Evolutionary conservation across 73 alveolate genomes (phyloP), one percentile per base, ranked within the genome.

Genomic region (Breviolum minutum): DNA sequence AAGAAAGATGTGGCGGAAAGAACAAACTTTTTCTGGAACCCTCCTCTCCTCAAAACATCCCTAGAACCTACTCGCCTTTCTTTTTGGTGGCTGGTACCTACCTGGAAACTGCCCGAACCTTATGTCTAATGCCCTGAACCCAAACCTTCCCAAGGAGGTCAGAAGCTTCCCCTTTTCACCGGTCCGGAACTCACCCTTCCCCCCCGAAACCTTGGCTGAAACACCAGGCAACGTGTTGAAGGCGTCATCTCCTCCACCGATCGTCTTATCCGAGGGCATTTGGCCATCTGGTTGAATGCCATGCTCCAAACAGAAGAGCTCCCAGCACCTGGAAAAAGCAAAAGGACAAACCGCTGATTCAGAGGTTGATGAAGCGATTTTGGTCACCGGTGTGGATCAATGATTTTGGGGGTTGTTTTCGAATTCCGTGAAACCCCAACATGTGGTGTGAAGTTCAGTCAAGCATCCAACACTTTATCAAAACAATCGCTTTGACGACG

Each of bases 261-360:
- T 99, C n/a, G 99, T 99, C 95, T 97, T 77, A 30, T 77, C 86
- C 27, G 63, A 29, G 27, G 86, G 86, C 86, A 77, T 77, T 63
- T 77, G 86, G 30, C 86, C 86, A 77, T 77, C 86, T 77, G 86
- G 86, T 30, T 77, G 86, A 63, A 77, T 77, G 63, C 99, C 99
- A 95, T 99, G 99, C 99, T 99, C 99, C 80, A 99, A 99, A 96
- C 99, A 99, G 99, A 99, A 99, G 63, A 99, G 99, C 99, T 99
- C 99, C 99, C 99, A 99, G 99, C 99, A 99, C 54, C 54, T 40
- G 54, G 54, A 40, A 40, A 40, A 40, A 40, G 54, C 54, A 40
- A 40, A 40, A 40, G 54, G 54, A 40, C 54, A 0, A 40, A 64
- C n/a, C 54, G 54, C 54, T 3, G 54, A n/a, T 40, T 99, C 99